Base-by-base conservation (phyloP, 148 eudicot species). In the Spergularia marina region DNA sequence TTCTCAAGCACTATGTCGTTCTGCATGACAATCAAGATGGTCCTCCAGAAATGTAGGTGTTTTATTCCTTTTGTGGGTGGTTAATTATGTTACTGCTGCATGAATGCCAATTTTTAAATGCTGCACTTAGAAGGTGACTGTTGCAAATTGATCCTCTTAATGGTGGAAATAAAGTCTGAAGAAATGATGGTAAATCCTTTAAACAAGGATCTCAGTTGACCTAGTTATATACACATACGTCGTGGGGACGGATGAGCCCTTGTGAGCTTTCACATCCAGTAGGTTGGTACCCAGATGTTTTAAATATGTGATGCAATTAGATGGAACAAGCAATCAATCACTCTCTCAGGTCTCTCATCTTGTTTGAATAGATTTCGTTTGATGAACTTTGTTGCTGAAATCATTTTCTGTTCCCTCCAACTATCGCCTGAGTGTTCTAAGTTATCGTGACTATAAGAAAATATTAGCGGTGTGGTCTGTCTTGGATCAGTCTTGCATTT, bases 1-100 rank as follows among this genome's bases (percentile, higher is more conserved):
- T 95, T 85, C 84, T 88, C 49, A 95, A 92, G 80, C 91, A 92
- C 82, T 92, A 78, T 84, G 75, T 92, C 40, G 68, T 95, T 74
- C 78, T 95, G 77, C 99, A 95, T 83, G 99, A 95, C 82, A 88
- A 85, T 81, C 89, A 86, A 82, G 98, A 95, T 64, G 94, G 88
- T 69, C 36, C 85, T 13, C 52, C 83, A 41, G 97, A 95, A 73
- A 87, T 78, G 99, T 92, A 83, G 54, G 78, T 80, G 16, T 44
- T 64, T 69, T 65, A 58, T 71, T 15, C 74, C 71, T 47, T 70
- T 49, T 70, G 23, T 34, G 10, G 39, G 30, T 18, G 18, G 23
- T 10, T 4, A 13, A 63, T 13, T n/a, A 5, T 80, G 65, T 58
- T 17, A 72, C 58, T 70, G 67, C 44, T 40, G 23, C 21, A 51